Evolutionary conservation across 202 grass and related monocot genomes (phyloP).

Genomic region (Setaria viridis): DNA sequence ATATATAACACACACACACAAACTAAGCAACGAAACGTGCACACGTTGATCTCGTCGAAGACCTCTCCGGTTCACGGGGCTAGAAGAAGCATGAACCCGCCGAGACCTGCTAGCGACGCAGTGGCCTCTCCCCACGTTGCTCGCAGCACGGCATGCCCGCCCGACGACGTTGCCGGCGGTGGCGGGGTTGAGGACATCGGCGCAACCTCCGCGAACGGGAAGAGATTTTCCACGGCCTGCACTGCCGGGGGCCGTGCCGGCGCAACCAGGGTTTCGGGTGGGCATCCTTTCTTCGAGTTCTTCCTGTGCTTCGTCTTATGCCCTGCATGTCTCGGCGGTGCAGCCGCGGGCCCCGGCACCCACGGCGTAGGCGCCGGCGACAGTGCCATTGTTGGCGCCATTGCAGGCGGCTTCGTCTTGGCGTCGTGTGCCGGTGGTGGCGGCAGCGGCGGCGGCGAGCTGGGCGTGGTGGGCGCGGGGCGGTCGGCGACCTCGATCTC

Average conservation of each 20-base stretch:
- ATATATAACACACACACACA: too few species aligned
- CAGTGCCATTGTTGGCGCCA: background rate
- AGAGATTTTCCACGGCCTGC: constrained; percentile 25
- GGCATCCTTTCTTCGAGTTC: background rate
- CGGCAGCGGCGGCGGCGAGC: constrained; percentile 26
- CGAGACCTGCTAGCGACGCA: constrained; percentile 30
- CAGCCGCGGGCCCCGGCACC: background rate
- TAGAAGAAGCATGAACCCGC: constrained; percentile 23
- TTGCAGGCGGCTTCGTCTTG: background rate
- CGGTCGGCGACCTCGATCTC: constrained; percentile 59
- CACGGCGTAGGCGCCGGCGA: background rate
- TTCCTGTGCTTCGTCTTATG: constrained; percentile 48
- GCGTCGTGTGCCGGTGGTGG: constrained; percentile 9
- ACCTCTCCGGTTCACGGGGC: constrained; percentile 25
- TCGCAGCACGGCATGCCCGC: background rate
- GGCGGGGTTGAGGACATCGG: constrained; percentile 37
- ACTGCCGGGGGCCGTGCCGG: constrained; percentile 18
- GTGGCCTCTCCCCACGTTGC: constrained; percentile 30
- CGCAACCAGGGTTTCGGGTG: constrained; percentile 11
- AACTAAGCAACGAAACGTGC: background rate
- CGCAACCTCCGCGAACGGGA: constrained; percentile 31
- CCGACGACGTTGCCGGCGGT: constrained; percentile 22
- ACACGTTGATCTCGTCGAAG: background rate
- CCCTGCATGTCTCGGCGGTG: background rate
- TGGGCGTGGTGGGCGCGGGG: constrained; percentile 36